phyloP scores from a whole-genome alignment of 192 early-diverging fungal species.

The Backusella circina region DNA sequence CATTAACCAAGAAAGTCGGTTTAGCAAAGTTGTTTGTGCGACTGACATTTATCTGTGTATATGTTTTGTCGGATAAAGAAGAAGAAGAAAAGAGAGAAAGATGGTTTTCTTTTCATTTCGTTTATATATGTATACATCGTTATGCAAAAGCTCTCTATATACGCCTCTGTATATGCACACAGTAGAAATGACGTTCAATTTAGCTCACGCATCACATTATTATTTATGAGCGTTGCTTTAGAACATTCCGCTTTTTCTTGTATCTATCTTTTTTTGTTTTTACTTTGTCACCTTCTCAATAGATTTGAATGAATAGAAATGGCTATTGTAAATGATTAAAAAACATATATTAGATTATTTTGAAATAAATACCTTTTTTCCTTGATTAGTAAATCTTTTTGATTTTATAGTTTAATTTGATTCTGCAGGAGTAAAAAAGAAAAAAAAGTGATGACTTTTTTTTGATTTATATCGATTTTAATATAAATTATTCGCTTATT shows the following conservation, averaged over 20 bases:
- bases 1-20: not conserved
- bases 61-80: not conserved
- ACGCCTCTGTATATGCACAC: not conserved
- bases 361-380: not conserved
- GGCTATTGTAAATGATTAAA: no score
- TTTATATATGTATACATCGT: not conserved
- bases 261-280: not conserved
- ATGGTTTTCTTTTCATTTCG: not conserved
- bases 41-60: not conserved
- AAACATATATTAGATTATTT: not conserved
- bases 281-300: not conserved
- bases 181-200: not conserved
- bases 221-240: not conserved
- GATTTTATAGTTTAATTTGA: no score
- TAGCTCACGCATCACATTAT: no score
- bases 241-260: not conserved
- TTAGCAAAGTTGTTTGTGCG: not conserved
- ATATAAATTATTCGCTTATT: not conserved
- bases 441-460: no score
- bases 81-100: not conserved
- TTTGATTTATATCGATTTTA: not conserved
- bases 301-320: not conserved
- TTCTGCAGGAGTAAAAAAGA: no score
- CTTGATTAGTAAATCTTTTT: not conserved
- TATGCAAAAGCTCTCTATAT: not conserved